Base-by-base conservation (phyloP, 345 rosid species). In the Boechera retrofracta region DNA sequence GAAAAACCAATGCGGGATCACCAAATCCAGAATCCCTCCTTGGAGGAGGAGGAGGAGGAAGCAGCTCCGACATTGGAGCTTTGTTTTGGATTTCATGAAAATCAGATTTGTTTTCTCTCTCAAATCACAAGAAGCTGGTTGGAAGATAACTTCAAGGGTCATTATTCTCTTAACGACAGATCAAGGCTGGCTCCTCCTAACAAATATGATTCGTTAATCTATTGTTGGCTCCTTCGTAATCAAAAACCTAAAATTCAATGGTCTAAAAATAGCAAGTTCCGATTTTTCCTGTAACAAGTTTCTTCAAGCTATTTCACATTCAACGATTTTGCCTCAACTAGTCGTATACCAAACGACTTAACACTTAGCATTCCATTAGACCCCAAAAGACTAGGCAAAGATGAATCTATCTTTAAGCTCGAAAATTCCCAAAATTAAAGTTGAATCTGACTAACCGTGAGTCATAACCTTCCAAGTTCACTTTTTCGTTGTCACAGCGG, bases 61-160 rank as follows among this genome's bases (percentile, higher is more conserved):
- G 67, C 52, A 48, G 78, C 78, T 73, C 82, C 78, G 78, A 73
- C 82, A 79, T 79, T 79, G 78, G 82, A 79, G 82, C 78, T 61
- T 29, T 79, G 65, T 67, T 73, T 79, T 73, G 64, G 71, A 36
- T 52, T 78, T 67, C 78, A 73, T 78, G 36, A 61, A 67, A 78
- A 67, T 24, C 48, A 44, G 69, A 32, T 58, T 78, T 60, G 64
- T 52, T 18, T 57, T 64, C 71, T 77, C 67, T 77, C 81, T 71
- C 80, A 77, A 77, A 77, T 48, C 76, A 24, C n/a, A 53, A 58
- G 31, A 11, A 51, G 39, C 45, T 41, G 6, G 62, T 52, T 64
- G 67, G 74, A 67, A 58, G 64, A 69, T 24, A 70, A 75, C 64
- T 67, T 78, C 69, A 66, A 69, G 58, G 73, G 76, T 71, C 44